Evolutionary conservation across 192 early-diverging fungal genomes (phyloP).

Genomic region (Podila clonocystis): DNA sequence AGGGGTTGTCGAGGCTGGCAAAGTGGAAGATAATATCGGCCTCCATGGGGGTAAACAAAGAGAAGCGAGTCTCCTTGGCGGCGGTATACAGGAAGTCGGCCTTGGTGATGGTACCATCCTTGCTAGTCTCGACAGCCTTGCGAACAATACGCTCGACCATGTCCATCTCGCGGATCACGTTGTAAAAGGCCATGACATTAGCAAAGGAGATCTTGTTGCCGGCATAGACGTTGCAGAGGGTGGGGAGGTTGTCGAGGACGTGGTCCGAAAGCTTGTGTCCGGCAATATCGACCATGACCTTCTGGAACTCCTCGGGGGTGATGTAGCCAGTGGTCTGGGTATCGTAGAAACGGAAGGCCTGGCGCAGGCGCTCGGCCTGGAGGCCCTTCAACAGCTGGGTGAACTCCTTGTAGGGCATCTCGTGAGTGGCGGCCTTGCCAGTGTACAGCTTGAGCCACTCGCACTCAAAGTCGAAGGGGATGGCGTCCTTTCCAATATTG

Average conservation of each 20-base stretch:
- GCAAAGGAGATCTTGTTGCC: conserved; percentile 72
- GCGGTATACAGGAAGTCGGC: conserved; percentile 69
- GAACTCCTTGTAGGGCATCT: conserved; percentile 76
- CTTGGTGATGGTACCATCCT: conserved; percentile 67
- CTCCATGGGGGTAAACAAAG: conserved; percentile 77
- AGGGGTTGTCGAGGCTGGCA: conserved; percentile 62
- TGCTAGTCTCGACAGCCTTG: conserved; percentile 57
- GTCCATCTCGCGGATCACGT: conserved; percentile 71
- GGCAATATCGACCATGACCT: conserved; percentile 69
- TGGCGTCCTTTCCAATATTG: conserved; percentile 61
- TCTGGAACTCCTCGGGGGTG: conserved; percentile 64
- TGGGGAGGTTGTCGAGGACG: conserved; percentile 71
- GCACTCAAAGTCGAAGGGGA: conserved; percentile 76
- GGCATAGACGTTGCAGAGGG: conserved; percentile 65
- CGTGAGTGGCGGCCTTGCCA: conserved; percentile 62
- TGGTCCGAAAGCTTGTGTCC: conserved; percentile 73
- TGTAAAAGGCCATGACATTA: conserved; percentile 70
- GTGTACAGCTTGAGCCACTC: conserved; percentile 80
- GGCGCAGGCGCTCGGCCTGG: conserved; percentile 73
- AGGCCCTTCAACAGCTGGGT: conserved; percentile 75
- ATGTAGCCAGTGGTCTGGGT: conserved; percentile 70
- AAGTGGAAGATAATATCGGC: conserved; percentile 77
- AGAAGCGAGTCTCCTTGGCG: conserved; percentile 63
- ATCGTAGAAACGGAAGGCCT: conserved; percentile 79
- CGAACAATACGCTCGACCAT: conserved; percentile 72